Base-by-base conservation (phyloP, 805 yeast species). In the Kluyveromyces dobzhanskii region DNA sequence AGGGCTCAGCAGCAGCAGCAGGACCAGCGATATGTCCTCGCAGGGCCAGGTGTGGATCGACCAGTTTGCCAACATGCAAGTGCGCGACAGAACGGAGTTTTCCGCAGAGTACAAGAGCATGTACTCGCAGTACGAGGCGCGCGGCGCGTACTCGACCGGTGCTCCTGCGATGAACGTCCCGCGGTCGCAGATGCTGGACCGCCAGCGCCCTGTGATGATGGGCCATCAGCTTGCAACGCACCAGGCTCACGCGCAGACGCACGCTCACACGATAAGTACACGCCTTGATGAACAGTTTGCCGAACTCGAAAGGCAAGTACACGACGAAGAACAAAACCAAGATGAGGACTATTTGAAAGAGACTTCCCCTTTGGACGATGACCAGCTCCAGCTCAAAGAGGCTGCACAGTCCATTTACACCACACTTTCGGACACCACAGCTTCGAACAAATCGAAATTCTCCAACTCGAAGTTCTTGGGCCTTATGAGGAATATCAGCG, bases 21-120 rank as follows among this genome's bases (percentile, higher is more conserved):
- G 26, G n/a, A n/a, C 29, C 8, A 12, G 5, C 9, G 24, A 6
- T 21, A 21, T 9, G 9, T 6, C 24, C 24, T 21, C 30, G 7
- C 30, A 18, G 14, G 26, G 19, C 11, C 26, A 17, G 5, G 27
- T 6, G 10, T 53, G 59, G 57, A 24, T 53, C 10, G 36, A 45
- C 12, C 54, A 59, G 39, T 54, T 57, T 27, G 43, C 59, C 1
- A 40, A 49, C 3, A 50, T 59, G 50, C 41, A 44, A 16, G 42
- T 59, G 6, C 46, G 47, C 4, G 64, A 59, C 38, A 56, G 57
- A 11, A 16, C 53, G 37, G 61, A 57, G 41, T 56, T 56, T 32
- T 46, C 52, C 31, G 39, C 47, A 12, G 54, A 50, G 25, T 59
- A 59, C 38, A 56, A 56, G 38, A 45, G 35, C 16, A 33, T 51